These are phyloP conservation scores for Ajuga chamaepitys DNA, from an alignment of 257 asterid genomes.

Conservation along the genomic window DNA sequence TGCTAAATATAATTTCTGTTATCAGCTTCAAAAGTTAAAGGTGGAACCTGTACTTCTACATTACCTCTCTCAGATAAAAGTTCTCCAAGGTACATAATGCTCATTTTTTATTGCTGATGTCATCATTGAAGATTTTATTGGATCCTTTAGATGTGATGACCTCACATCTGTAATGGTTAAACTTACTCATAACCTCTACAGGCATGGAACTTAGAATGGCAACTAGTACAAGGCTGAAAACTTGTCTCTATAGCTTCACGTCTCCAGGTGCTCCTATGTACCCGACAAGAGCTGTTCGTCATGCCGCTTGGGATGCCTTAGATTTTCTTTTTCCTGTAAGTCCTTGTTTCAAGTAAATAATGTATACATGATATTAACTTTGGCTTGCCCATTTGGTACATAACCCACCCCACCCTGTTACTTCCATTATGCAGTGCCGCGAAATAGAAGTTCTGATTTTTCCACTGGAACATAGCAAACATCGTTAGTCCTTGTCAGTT, in stretches of 20 bases:
- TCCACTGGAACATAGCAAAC: neutral
- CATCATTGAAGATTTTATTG: neutral
- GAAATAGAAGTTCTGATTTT: neutral
- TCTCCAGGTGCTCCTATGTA: constrained; percentile 98
- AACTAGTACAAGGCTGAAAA: constrained; percentile 81
- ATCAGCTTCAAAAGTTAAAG: constrained; percentile 86
- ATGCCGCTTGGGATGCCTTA: constrained; percentile 93
- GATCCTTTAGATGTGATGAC: neutral
- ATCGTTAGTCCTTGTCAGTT: neutral
- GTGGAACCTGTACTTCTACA: constrained; percentile 96
- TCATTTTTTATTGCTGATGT: neutral
- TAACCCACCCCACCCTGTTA: neutral
- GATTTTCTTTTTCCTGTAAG: constrained; percentile 93
- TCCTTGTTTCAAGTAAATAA: constrained; percentile 3
- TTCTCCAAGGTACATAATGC: constrained; percentile 62
- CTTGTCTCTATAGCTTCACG: constrained; percentile 93
- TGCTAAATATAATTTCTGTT: constrained; percentile 17
- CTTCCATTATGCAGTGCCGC: neutral
- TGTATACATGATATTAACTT: neutral
- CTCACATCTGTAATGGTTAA: neutral
- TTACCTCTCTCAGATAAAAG: constrained; percentile 72
- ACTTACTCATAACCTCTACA: constrained; percentile 20
- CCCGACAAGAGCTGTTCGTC: constrained; percentile 97
- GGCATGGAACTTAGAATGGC: constrained; percentile 87
- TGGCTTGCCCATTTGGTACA: neutral